These are phyloP conservation scores for Westerdykella ornata DNA, from an alignment of 2,329 filamentous ascomycete genomes.

Conservation along the genomic window DNA sequence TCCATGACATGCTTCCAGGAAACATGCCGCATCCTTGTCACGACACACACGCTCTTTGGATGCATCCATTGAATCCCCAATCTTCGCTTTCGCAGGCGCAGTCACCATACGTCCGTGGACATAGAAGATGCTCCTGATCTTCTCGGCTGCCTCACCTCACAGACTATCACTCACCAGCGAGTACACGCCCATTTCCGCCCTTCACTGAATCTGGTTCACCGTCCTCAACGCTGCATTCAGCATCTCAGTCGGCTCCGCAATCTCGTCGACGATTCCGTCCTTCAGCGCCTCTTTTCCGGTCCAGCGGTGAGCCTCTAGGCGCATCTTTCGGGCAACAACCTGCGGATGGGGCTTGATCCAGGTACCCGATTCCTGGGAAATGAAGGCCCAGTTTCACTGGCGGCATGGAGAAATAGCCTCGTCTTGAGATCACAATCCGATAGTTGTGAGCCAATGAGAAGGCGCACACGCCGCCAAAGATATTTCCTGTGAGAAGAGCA, in stretches of 20 bases:
- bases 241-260: conserved; percentile 45
- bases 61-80: conserved; percentile 21
- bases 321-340: conserved; percentile 49
- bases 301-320: conserved; percentile 51
- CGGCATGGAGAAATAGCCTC: conserved; percentile 38
- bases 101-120: conserved; percentile 44
- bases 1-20: background rate
- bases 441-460: conserved; percentile 46
- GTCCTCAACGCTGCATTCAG: conserved; percentile 43
- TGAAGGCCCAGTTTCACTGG: conserved; percentile 51
- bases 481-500: conserved; percentile 45
- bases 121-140: conserved; percentile 49
- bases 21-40: background rate
- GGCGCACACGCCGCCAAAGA: conserved; percentile 46
- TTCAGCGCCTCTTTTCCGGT: conserved; percentile 47
- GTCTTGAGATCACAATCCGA: conserved; percentile 36
- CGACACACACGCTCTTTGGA: background rate
- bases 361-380: conserved; percentile 49
- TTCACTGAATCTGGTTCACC: conserved; percentile 40
- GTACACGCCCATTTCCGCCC: conserved; percentile 47
- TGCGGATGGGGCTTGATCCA: conserved; percentile 49
- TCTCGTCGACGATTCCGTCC: conserved; percentile 50
- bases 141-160: conserved; percentile 48
- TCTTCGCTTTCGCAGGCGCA: conserved; percentile 44
- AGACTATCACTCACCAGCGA: conserved; percentile 47